Conservation (phyloP, 805 yeast genomes). For the Priceomyces haplophilus region DNA sequence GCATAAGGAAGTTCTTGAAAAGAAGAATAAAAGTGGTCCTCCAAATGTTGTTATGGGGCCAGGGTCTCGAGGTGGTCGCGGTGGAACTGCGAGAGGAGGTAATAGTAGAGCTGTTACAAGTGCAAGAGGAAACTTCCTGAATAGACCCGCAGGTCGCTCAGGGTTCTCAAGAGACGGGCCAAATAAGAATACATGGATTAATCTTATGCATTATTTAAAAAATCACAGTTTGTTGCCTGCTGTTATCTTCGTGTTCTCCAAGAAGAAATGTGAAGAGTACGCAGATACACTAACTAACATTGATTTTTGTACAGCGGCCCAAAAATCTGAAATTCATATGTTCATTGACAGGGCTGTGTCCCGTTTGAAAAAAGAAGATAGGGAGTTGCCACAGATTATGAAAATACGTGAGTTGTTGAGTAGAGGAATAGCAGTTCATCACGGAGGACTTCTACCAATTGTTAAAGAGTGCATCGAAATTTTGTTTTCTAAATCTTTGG, state of each 20-base stretch:
- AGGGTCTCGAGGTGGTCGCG: conserved; percentile 41
- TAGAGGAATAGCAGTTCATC: conserved; percentile 94
- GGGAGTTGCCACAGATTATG: conserved; percentile 88
- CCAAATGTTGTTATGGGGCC: conserved; percentile 37
- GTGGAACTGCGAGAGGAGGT: conserved; percentile 46
- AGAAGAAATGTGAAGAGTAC: conserved; percentile 89
- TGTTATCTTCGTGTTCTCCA: conserved; percentile 89
- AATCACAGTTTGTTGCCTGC: conserved; percentile 78
- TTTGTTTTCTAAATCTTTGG: conserved; percentile 77
- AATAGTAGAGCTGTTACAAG: conserved; percentile 19
- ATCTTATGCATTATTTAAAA: conserved; percentile 67
- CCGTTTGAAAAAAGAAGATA: conserved; percentile 84
- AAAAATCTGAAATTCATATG: conserved; percentile 89
- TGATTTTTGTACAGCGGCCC: conserved; percentile 80
- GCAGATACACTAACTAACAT: conserved; percentile 73
- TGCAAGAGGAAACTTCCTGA: conserved; percentile 20
- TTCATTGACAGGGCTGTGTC: conserved; percentile 87
- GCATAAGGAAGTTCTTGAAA: conserved; percentile 53
- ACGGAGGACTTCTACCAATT: conserved; percentile 89
- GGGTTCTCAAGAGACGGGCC: conserved; percentile 54
- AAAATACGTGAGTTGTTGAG: conserved; percentile 77
- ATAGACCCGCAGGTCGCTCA: conserved; percentile 16
- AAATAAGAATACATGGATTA: conserved; percentile 73
- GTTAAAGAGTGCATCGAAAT: conserved; percentile 93
- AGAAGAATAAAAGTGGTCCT: conserved; percentile 30